Evolutionary conservation across 352 stramenopile species (phyloP), one percentile per base, ranked within the genome.

Genomic region (Globisporangium radiosum): DNA sequence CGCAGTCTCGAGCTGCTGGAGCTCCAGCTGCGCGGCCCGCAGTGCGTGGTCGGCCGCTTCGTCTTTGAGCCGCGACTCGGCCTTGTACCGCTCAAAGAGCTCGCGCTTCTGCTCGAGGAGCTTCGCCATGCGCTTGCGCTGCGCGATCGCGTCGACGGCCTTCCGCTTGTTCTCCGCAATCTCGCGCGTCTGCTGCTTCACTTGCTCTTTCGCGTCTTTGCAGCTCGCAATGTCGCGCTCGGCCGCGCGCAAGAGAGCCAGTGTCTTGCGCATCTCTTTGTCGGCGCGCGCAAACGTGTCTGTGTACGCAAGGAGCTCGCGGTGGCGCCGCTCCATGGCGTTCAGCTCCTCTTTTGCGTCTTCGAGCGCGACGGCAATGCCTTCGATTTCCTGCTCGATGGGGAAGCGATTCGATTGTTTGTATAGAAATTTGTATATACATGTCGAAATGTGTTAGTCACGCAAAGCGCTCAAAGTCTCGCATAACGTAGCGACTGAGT

Each of bases 51-150:
- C 73, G 5, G 78, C 75, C 1, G 75, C 76, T 60, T 81, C 70
- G 39, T 90, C 80, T 56, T 88, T 88, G 43, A 78, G 64, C 15
- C 71, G 73, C 38, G 72, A 70, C 51, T 94, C 82, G n/a, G 77
- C 69, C 40, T 81, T 87, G 62, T 76, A 89, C 40, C 71, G 74
- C 44, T 82, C 70, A 38, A 92, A 70, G 53, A 89, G 73, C 44
- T 84, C 71, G 38, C 73, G 85, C 59, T 91, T 90, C 47, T 89
- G 79, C 52, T 86, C 74, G 15, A 84, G 53, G 3, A 87, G 44
- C 56, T 91, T 91, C 52, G 91, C 77, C 45, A 87, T 53, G 1
- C 85, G 80, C 69, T 92, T 78, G 45, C 82, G 76, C 42, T 87
- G 76, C 37, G 74, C 81, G n/a, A 79, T 60, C 10, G 78, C 78